These are phyloP conservation scores for Luzula sylvatica DNA, from an alignment of 176 grass and related monocot species.

Conservation along the genomic window DNA sequence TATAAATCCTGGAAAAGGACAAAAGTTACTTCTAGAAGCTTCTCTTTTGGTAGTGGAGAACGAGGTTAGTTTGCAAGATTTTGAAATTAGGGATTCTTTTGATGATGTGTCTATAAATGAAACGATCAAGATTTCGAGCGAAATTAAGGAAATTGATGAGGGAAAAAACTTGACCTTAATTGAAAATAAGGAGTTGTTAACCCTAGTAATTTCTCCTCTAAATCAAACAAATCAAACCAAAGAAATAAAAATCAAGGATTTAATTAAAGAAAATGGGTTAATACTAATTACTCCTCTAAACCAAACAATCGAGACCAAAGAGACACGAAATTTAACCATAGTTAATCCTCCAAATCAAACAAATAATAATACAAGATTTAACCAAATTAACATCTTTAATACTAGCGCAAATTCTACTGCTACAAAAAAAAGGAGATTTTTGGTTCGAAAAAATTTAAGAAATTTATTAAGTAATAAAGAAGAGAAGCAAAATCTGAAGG, in stretches of 20 bases:
- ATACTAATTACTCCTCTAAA: neutral
- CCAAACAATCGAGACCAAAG: slow-evolving; percentile 1
- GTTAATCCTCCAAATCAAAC: slow-evolving; percentile 14
- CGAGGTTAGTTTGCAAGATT: slow-evolving; percentile 24
- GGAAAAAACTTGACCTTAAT: no score
- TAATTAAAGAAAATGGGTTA: neutral
- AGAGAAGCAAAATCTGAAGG: slow-evolving; percentile 23
- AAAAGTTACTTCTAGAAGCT: slow-evolving; percentile 35
- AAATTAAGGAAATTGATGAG: no score
- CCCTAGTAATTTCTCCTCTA: neutral
- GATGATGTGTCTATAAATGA: neutral
- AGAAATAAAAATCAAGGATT: neutral
- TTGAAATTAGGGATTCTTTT: slow-evolving; percentile 8
- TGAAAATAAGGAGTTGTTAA: neutral
- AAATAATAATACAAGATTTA: slow-evolving; percentile 1
- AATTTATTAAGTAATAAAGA: slow-evolving; percentile 25
- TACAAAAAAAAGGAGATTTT: slow-evolving; percentile 14
- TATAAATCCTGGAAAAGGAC: slow-evolving; percentile 41
- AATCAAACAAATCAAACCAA: slow-evolving; percentile 11
- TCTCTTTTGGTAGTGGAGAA: slow-evolving; percentile 29
- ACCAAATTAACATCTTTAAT: slow-evolving; percentile 7
- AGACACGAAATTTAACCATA: neutral
- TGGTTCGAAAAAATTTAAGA: slow-evolving; percentile 15
- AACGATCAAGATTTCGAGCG: no score
- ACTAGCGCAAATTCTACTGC: slow-evolving; percentile 10